These are phyloP conservation scores for Fraxinus cuspidata DNA, from an alignment of 257 asterid species.

Conservation along the genomic window DNA sequence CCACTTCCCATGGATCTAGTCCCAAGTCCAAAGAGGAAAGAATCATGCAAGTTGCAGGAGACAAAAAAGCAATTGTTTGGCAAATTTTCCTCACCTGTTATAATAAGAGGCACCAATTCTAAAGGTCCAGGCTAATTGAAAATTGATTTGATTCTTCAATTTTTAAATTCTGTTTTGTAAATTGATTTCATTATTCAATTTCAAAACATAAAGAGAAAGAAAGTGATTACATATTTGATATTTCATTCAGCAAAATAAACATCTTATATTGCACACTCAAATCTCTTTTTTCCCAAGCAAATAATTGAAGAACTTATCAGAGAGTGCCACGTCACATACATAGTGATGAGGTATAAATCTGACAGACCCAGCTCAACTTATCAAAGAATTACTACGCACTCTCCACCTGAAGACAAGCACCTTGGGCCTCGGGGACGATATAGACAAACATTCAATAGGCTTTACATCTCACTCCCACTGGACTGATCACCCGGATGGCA, in stretches of 20 bases:
- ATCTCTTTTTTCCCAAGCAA: neutral
- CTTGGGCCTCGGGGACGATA: too few relatives aligned
- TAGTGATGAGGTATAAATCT: neutral
- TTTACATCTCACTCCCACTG: neutral
- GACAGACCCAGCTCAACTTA: too few relatives aligned
- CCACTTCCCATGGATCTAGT: conserved; percentile 83
- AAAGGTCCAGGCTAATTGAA: neutral
- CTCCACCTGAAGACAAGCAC: too few relatives aligned
- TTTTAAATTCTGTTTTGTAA: neutral
- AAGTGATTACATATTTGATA: neutral
- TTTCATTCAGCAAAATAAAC: neutral
- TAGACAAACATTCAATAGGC: too few relatives aligned
- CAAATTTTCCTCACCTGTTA: conserved; percentile 86
- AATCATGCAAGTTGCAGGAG: conserved; percentile 95
- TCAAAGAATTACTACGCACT: too few relatives aligned
- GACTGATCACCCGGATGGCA: neutral
- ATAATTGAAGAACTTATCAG: neutral
- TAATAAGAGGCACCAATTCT: conserved; percentile 15
- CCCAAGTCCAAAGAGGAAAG: conserved; percentile 87
- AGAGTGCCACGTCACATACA: neutral
- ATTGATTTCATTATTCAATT: neutral
- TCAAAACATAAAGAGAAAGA: neutral
- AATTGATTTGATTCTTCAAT: neutral
- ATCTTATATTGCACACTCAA: neutral
- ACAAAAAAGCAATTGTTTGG: conserved; percentile 84